A percentile compares a stretch with the other conserved stretches of the same genome.
Evolutionary conservation across 306 rosid genomes (phyloP).

Genomic region (Clitoria ternatea): DNA sequence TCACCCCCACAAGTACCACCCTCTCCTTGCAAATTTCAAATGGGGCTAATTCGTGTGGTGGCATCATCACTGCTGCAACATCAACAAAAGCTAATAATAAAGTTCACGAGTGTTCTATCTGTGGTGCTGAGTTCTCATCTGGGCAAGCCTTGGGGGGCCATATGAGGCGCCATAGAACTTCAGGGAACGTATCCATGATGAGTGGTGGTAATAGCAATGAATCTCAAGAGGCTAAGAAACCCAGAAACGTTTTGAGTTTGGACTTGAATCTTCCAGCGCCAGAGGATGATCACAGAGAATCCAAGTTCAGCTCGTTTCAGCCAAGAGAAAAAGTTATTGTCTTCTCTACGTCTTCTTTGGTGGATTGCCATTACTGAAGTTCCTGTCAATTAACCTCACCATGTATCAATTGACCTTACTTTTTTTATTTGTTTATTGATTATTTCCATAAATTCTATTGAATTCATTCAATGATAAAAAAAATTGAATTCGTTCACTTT

Average conservation of each 20-base stretch:
- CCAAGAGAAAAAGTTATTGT: slow-evolving; percentile 48
- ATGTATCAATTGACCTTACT: slow-evolving; percentile 12
- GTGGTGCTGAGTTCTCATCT: slow-evolving; percentile 75
- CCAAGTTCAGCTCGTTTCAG: slow-evolving; percentile 47
- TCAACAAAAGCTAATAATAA: slow-evolving; percentile 26
- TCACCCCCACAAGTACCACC: slow-evolving; percentile 37
- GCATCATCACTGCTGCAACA: not conserved
- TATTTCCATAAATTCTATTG: slow-evolving; percentile 36
- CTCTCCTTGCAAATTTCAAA: slow-evolving; percentile 54
- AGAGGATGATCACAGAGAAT: slow-evolving; percentile 44
- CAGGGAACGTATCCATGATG: not conserved
- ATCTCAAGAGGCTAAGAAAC: slow-evolving; percentile 33
- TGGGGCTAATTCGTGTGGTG: slow-evolving; percentile 13
- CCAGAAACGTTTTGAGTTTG: slow-evolving; percentile 50
- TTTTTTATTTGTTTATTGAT: slow-evolving; percentile 27
- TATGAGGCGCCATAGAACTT: slow-evolving; percentile 78
- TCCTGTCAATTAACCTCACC: not conserved
- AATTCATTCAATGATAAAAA: not conserved
- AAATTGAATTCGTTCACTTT: slow-evolving; percentile 23
- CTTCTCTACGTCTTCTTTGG: slow-evolving; percentile 70
- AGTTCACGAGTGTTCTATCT: slow-evolving; percentile 75
- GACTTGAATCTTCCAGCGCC: slow-evolving; percentile 92
- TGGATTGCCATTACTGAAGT: slow-evolving; percentile 69
- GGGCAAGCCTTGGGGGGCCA: slow-evolving; percentile 98
- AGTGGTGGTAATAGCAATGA: slow-evolving; percentile 13